Evolutionary conservation across 306 rosid genomes (phyloP), one percentile per base, ranked within the genome.

Genomic region (Pachyrhizus erosus): DNA sequence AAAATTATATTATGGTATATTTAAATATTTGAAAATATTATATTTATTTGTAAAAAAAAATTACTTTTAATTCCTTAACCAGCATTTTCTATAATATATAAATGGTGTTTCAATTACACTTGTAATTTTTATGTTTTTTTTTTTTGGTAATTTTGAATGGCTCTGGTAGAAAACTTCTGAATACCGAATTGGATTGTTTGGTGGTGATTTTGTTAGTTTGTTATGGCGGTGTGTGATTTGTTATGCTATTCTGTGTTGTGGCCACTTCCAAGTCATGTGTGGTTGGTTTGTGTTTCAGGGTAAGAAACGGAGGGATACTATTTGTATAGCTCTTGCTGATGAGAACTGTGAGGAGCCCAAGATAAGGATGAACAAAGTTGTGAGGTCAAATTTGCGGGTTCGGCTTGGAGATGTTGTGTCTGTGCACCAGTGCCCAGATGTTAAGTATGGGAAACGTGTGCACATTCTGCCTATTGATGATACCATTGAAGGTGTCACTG

Each of bases 361-460:
- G 82, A 87, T 89, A 34, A 83, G 87, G 71, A 87, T 89, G 89
- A 89, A 89, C 81, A 85, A 87, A 71, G 87, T 89, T 82, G 90
- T 89, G 46, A 87, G 92, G 62, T 84, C 90, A 1, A 89, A 89
- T 80, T 64, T 89, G 87, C 75, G 90, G 72, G 92, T 89, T 74
- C 84, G 90, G 33, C 89, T 89, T 72, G 89, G 92, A 52, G 92
- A 89, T 82, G 92, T 89, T 33, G 89, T 89, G 73, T 87, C 90
- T 72, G 90, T 89, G 49, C 92, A 89, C 65, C 90, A 84, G 66
- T 89, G 90, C 73, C 48, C 87, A 0, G 92, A 89, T 80, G 92
- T 89, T 26, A 89, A 87, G 78, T 89, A 84, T 79, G 92, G 92
- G 70, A 87, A 79, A 14, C 83, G 87, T 24, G 87, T 89, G 18